Base-by-base conservation (phyloP, 768 basidiomycete genomes). In the Calocybe indica region DNA sequence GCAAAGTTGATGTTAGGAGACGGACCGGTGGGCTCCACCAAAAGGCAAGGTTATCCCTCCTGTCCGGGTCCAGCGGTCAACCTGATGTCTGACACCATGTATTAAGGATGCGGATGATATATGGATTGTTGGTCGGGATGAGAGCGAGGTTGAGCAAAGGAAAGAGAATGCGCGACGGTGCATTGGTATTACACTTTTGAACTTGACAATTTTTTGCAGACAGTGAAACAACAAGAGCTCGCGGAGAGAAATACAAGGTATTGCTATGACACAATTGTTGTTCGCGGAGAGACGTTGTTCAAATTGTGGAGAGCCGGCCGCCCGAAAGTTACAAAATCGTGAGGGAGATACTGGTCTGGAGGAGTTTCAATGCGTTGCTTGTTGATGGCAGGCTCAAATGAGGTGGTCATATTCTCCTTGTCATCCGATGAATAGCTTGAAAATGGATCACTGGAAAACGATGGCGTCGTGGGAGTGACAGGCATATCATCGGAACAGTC, bases 401-500 rank as follows among this genome's bases (percentile, higher is more conserved):
- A 73, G 40, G 80, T 73, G 15, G 80, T 75, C 47, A 82, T 66
- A 58, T 92, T 92, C 71, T 92, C 88, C 74, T 92, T 92, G 66
- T 89, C 84, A 52, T 82, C 81, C 45, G 83, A 82, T 37, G 78
- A 59, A 62, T 74, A 64, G 43, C 56, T 53, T 34, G 76, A 67
- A 60, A 79, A 78, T 2, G 77, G 71, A 55, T 85, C 80, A 48
- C 80, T 82, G 58, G 80, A 70, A 56, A 78, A 81, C 11, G 73
- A 68, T 3, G 88, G 87, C 37, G 85, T 89, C 41, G 83, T 79
- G 5, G 89, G 89, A 9, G 89, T 92, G 55, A 80, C 69, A 8
- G 89, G 89, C 77, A 89, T 87, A 58, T 92, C 88, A 55, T 90
- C 88, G 36, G 87, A 88, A 51, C 75, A 57, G 60, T 90, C 88